Evolutionary conservation across 768 basidiomycete genomes (phyloP).

Genomic region (Suillus paluster): DNA sequence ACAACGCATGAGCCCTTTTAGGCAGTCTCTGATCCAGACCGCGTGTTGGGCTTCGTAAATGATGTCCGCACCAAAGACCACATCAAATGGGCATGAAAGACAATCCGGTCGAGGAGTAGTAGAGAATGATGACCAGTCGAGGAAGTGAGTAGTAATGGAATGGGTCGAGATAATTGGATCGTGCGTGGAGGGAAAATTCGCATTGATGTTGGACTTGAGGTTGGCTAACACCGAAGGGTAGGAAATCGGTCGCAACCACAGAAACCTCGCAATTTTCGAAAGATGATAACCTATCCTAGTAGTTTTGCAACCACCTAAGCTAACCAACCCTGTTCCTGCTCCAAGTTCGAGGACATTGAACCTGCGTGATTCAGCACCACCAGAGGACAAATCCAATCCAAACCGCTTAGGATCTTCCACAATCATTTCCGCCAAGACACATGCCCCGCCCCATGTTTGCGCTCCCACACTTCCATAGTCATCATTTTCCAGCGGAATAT

Average conservation of each 20-base stretch:
- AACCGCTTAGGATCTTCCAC: slow-evolving; percentile 59
- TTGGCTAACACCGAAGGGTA: slow-evolving; percentile 54
- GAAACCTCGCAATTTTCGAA: slow-evolving; percentile 14
- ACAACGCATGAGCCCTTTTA: slow-evolving; percentile 40
- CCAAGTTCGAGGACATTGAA: slow-evolving; percentile 57
- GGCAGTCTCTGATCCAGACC: slow-evolving; percentile 48
- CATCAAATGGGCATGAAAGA: slow-evolving; percentile 46
- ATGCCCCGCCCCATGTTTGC: slow-evolving; percentile 90
- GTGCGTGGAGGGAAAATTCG: slow-evolving; percentile 34
- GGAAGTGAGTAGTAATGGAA: slow-evolving; percentile 29
- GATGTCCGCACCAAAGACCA: slow-evolving; percentile 58
- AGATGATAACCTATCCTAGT: slow-evolving; percentile 16
- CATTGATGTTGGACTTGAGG: slow-evolving; percentile 45
- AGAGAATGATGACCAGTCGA: slow-evolving; percentile 46
- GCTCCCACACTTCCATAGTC: slow-evolving; percentile 78
- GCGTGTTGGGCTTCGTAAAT: slow-evolving; percentile 57
- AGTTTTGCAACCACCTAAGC: slow-evolving; percentile 45
- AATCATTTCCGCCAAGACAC: slow-evolving; percentile 77
- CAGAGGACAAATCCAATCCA: slow-evolving; percentile 34
- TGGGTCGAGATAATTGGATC: slow-evolving; percentile 4
- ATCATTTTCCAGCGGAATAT: slow-evolving; percentile 70
- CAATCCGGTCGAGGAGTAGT: slow-evolving; percentile 18
- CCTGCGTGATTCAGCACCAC: background rate
- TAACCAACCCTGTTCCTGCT: slow-evolving; percentile 60
- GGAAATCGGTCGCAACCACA: slow-evolving; percentile 52